Conservation (phyloP, 768 basidiomycete genomes). For the Leccinum aurantiacum region DNA sequence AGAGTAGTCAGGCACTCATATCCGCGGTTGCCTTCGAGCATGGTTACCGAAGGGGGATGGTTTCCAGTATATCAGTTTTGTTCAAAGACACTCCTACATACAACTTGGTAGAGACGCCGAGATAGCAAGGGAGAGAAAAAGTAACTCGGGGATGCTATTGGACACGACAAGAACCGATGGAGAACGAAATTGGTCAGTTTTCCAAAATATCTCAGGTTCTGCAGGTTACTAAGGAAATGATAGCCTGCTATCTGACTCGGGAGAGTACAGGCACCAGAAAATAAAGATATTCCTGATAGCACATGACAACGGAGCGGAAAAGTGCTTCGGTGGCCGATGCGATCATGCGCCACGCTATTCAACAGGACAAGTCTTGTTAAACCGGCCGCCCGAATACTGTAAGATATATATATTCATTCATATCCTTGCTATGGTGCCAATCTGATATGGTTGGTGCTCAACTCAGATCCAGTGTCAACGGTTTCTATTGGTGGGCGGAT, state of each 20-base stretch:
- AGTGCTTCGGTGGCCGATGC: constrained; percentile 9
- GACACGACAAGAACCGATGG: not conserved
- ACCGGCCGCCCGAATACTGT: constrained; percentile 3
- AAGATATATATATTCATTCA: not conserved
- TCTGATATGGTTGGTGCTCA: not conserved
- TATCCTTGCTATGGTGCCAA: not conserved
- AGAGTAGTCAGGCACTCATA: not conserved
- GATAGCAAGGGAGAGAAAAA: not conserved
- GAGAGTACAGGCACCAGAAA: not conserved
- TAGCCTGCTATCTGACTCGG: not conserved
- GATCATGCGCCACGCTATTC: not conserved
- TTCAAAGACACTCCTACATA: not conserved
- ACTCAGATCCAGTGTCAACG: not conserved
- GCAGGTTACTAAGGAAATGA: constrained; percentile 5
- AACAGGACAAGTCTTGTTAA: not conserved
- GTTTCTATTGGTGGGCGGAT: not conserved
- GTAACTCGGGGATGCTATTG: not conserved
- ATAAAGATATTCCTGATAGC: not conserved
- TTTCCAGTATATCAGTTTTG: not conserved
- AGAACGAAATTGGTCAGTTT: not conserved
- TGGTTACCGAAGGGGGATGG: not conserved
- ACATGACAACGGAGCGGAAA: not conserved
- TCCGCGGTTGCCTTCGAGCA: not conserved
- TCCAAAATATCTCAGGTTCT: constrained; percentile 14
- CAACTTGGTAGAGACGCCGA: not conserved